These are phyloP conservation scores for Lactuca sativa DNA, from an alignment of 129 eudicot genomes.

Conservation along the genomic window DNA sequence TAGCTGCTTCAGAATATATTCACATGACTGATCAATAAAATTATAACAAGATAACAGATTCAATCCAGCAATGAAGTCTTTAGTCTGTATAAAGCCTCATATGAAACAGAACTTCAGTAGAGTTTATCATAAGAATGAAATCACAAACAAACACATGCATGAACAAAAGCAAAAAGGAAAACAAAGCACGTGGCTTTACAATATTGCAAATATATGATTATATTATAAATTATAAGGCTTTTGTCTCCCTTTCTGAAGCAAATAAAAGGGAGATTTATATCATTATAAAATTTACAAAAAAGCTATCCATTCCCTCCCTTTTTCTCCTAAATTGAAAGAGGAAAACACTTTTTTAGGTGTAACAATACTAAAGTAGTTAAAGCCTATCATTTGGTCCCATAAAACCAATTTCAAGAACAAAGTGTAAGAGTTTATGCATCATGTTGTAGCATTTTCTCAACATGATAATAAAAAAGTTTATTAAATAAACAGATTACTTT, in stretches of 20 bases:
- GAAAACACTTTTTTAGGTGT: not conserved
- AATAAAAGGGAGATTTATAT: too few relatives aligned
- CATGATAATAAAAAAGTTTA: not conserved
- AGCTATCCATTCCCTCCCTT: not conserved
- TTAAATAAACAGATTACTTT: slow-evolving; percentile 1
- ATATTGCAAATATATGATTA: too few relatives aligned
- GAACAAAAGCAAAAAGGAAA: too few relatives aligned
- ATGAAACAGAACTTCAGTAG: slow-evolving; percentile 31
- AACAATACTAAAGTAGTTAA: not conserved
- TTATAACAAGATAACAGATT: slow-evolving; percentile 64
- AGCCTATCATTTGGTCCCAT: not conserved
- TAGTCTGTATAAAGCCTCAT: slow-evolving; percentile 65
- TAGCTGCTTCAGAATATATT: slow-evolving; percentile 65
- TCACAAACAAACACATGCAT: slow-evolving; percentile 18
- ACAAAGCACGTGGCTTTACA: too few relatives aligned
- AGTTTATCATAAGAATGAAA: slow-evolving; percentile 9
- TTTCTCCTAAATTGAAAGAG: too few relatives aligned
- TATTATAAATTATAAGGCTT: too few relatives aligned
- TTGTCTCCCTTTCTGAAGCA: too few relatives aligned
- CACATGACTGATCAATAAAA: slow-evolving; percentile 80
- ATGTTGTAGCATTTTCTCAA: not conserved
- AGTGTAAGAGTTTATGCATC: not conserved
- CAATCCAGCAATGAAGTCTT: slow-evolving; percentile 72
- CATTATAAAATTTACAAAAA: too few relatives aligned
- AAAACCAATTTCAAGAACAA: too few relatives aligned